phyloP scores from a whole-genome alignment of 2,329 filamentous ascomycete species.

The Talaromyces funiculosus region DNA sequence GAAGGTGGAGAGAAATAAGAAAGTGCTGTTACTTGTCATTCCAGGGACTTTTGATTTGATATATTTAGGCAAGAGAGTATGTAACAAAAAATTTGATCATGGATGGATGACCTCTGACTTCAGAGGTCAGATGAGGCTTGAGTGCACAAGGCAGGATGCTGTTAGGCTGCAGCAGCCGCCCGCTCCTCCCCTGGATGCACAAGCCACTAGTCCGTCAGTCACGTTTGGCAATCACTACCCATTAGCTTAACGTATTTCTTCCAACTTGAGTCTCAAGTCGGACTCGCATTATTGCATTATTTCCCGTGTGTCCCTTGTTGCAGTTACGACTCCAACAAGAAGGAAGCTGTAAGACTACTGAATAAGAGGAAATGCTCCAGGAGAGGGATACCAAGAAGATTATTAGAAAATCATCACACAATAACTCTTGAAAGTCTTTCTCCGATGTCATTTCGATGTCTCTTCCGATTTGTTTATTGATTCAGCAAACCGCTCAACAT shows the following conservation, averaged over 20 bases:
- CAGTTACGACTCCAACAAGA: not conserved
- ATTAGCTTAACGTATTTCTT: too few relatives aligned
- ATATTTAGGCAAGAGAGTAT: not conserved
- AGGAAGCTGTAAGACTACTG: not conserved
- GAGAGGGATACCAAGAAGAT: not conserved
- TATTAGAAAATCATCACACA: not conserved
- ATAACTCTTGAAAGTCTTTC: not conserved
- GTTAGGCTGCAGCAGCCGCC: slow-evolving; percentile 5
- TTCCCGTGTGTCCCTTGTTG: not conserved
- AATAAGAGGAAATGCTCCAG: not conserved
- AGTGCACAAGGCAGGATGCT: not conserved
- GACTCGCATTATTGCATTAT: not conserved
- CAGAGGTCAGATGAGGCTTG: slow-evolving; percentile 14
- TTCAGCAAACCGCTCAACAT: not conserved
- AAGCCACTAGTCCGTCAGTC: not conserved
- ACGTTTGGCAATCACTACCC: not conserved
- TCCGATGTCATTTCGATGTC: not conserved
- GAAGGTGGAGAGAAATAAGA: not conserved
- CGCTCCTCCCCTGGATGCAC: slow-evolving; percentile 5
- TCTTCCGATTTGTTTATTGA: not conserved
- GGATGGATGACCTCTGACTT: slow-evolving; percentile 10
- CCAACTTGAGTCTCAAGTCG: not conserved
- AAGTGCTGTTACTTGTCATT: not conserved
- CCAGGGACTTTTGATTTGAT: not conserved
- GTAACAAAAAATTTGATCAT: not conserved